phyloP scores from a whole-genome alignment of 2,329 filamentous ascomycete genomes.

The Aspergillus piperis region DNA sequence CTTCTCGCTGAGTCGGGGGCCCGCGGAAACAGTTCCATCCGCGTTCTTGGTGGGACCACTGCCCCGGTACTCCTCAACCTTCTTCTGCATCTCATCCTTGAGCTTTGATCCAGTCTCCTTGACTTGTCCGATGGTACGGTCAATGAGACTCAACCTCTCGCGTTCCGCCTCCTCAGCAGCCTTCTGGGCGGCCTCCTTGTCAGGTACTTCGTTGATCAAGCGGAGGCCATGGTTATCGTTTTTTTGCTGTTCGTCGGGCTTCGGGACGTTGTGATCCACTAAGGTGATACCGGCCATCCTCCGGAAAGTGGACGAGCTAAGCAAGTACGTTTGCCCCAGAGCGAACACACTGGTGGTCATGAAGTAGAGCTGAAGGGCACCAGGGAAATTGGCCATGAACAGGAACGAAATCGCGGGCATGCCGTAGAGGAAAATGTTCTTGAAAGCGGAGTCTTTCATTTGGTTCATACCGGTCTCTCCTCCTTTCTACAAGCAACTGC shows the following conservation, averaged over 20 bases:
- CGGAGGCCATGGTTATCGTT: slow-evolving; percentile 20
- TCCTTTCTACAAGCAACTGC: slow-evolving; percentile 33
- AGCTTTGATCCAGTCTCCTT: slow-evolving; percentile 31
- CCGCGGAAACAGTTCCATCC: slow-evolving; percentile 20
- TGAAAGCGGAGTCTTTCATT: slow-evolving; percentile 31
- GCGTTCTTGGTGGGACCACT: slow-evolving; percentile 25
- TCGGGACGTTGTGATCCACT: slow-evolving; percentile 9
- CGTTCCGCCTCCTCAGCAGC: slow-evolving; percentile 9
- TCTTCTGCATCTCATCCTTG: slow-evolving; percentile 24
- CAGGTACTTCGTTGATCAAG: slow-evolving; percentile 16
- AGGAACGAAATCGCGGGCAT: slow-evolving; percentile 57
- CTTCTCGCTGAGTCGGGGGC: slow-evolving; percentile 32
- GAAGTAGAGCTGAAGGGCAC: slow-evolving; percentile 66
- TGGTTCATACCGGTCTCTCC: slow-evolving; percentile 39
- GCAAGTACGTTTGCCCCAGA: slow-evolving; percentile 48
- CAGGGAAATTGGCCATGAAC: slow-evolving; percentile 58
- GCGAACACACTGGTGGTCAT: slow-evolving; percentile 43
- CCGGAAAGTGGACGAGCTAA: slow-evolving; percentile 42
- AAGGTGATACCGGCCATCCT: slow-evolving; percentile 28
- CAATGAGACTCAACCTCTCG: slow-evolving; percentile 33
- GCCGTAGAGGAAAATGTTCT: slow-evolving; percentile 40
- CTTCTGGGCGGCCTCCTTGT: slow-evolving; percentile 13
- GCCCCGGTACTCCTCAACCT: slow-evolving; percentile 26
- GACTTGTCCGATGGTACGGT: slow-evolving; percentile 36
- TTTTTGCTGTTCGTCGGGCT: slow-evolving; percentile 2